A percentile compares a stretch with the other conserved stretches of the same genome.
phyloP scores from a whole-genome alignment of 129 eudicot genomes.

The Helianthus tuberosus region DNA sequence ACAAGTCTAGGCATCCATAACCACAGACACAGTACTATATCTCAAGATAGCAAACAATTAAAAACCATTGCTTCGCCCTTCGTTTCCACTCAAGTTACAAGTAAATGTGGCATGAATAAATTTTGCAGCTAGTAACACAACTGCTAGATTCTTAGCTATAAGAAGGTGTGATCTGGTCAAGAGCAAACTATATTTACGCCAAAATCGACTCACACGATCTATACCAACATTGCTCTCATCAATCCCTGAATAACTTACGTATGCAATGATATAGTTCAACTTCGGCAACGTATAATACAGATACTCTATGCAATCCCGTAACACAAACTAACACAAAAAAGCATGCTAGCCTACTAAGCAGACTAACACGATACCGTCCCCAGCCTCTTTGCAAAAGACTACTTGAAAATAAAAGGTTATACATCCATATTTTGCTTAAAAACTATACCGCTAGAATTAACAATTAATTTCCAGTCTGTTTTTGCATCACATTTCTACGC shows the following conservation, averaged over 20 bases:
- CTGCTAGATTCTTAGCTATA: slow-evolving; percentile 4
- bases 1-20: neutral
- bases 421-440: slow-evolving; percentile 7
- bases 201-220: neutral
- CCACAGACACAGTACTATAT: neutral
- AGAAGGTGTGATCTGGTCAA: neutral
- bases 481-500: neutral
- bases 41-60: neutral
- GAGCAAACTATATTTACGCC: neutral
- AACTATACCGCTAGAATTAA: neutral
- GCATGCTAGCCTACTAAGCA: neutral
- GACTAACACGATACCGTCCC: neutral
- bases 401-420: neutral
- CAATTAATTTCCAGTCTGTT: neutral
- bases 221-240: slow-evolving; percentile 11
- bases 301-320: slow-evolving; percentile 1
- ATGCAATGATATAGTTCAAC: neutral
- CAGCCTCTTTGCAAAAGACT: neutral
- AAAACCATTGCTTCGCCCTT: neutral
- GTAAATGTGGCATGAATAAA: slow-evolving; percentile 10
- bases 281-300: slow-evolving; percentile 11
- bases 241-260: neutral
- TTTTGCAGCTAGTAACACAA: neutral
- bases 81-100: neutral
- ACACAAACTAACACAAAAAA: slow-evolving; percentile 10